phyloP scores from a whole-genome alignment of 345 rosid species.

The Citrus reticulata region DNA sequence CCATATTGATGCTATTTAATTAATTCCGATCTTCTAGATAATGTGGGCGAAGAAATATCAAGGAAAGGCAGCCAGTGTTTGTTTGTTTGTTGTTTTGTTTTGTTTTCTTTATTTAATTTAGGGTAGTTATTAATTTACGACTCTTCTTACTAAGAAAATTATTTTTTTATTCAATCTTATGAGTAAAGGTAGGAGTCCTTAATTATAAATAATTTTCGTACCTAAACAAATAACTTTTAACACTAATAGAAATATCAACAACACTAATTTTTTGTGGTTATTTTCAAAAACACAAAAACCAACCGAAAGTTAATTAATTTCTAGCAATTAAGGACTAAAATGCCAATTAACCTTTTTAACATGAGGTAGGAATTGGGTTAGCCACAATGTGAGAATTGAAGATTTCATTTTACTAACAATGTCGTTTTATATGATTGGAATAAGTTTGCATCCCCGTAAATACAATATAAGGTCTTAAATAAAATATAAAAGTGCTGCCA shows the following conservation, averaged over 20 bases:
- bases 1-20: background rate
- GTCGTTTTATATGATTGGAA: background rate
- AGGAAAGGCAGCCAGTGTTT: background rate
- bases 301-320: no score
- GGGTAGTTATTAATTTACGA: background rate
- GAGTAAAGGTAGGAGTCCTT: no score
- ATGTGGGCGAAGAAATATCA: background rate
- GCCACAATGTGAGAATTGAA: background rate
- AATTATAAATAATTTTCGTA: no score
- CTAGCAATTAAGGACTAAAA: background rate
- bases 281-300: no score
- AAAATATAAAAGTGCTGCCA: background rate
- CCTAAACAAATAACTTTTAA: no score
- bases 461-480: background rate
- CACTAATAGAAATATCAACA: no score
- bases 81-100: background rate
- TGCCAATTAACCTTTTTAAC: background rate
- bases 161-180: no score
- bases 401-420: background rate
- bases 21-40: background rate
- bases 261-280: no score
- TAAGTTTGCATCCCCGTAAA: background rate
- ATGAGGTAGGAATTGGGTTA: constrained; percentile 6
- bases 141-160: no score
- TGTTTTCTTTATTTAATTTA: no score